A percentile compares a stretch with the other conserved stretches of the same genome.
phyloP scores from a whole-genome alignment of 1,284 basidiomycete species.

The Heliocybe sulcata region DNA sequence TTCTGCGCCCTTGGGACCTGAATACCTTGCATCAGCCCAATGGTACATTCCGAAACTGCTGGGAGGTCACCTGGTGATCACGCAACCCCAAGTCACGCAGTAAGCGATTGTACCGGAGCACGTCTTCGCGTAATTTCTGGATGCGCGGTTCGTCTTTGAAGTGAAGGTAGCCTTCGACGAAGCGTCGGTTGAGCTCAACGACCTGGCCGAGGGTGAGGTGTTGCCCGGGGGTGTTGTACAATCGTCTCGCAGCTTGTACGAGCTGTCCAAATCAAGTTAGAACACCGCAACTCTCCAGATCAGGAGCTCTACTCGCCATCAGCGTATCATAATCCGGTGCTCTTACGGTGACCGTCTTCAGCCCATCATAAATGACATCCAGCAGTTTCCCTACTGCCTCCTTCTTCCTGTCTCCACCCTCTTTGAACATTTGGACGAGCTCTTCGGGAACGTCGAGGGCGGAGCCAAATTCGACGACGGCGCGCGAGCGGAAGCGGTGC shows the following conservation, averaged over 20 bases:
- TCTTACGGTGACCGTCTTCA: constrained; percentile 95
- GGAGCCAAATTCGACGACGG: constrained; percentile 94
- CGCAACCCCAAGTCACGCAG: constrained; percentile 92
- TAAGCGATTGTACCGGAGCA: constrained; percentile 92
- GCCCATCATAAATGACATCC: constrained; percentile 90
- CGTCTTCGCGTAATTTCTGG: constrained; percentile 74
- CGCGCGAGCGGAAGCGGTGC: constrained; percentile 90
- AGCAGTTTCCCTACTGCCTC: constrained; percentile 89
- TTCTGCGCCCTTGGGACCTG: constrained; percentile 79
- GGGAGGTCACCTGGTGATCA: constrained; percentile 81
- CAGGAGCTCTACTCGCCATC: constrained; percentile 56
- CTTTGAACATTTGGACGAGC: constrained; percentile 85
- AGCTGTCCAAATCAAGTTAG: constrained; percentile 40
- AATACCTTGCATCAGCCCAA: constrained; percentile 4
- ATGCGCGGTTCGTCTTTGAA: constrained; percentile 95
- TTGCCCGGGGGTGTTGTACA: constrained; percentile 95
- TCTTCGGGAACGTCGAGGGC: constrained; percentile 87
- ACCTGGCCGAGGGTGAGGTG: constrained; percentile 94
- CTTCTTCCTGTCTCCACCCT: constrained; percentile 85
- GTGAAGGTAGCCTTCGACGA: constrained; percentile 89
- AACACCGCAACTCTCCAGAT: constrained; percentile 4
- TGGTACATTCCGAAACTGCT: background rate
- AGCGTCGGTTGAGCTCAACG: constrained; percentile 92
- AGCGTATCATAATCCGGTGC: constrained; percentile 98
- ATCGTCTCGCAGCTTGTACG: constrained; percentile 90